A percentile compares a stretch with the other conserved stretches of the same genome.
Conservation (phyloP, 352 stramenopile genomes). For the Globisporangium irregulare region DNA sequence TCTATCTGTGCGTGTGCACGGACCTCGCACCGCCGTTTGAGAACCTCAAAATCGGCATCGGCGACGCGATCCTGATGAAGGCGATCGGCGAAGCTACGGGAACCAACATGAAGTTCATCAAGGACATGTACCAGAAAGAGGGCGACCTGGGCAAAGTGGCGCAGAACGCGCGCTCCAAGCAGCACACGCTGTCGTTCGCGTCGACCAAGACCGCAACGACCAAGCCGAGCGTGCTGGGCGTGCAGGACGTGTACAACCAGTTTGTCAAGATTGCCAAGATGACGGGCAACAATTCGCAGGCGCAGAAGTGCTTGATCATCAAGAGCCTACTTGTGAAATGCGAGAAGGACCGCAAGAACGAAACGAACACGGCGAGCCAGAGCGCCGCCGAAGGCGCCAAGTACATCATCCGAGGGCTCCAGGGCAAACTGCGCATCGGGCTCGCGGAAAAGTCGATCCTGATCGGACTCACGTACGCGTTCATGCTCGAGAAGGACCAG, state of each 20-base stretch:
- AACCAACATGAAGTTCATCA: slow-evolving; percentile 90
- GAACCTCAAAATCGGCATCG: slow-evolving; percentile 98
- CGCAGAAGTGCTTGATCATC: slow-evolving; percentile 97
- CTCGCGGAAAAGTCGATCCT: slow-evolving; percentile 97
- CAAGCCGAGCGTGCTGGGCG: slow-evolving; percentile 89
- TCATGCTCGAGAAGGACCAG: slow-evolving; percentile 85
- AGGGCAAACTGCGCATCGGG: slow-evolving; percentile 98
- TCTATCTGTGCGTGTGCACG: slow-evolving; percentile 91
- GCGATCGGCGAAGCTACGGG: slow-evolving; percentile 93
- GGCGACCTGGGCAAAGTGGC: slow-evolving; percentile 98
- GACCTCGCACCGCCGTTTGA: slow-evolving; percentile 95
- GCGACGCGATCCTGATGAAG: slow-evolving; percentile 98
- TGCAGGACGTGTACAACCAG: slow-evolving; percentile 85
- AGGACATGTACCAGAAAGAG: slow-evolving; percentile 94
- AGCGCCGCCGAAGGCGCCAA: slow-evolving; percentile 86
- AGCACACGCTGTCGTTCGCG: slow-evolving; percentile 89
- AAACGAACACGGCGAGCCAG: slow-evolving; percentile 29
- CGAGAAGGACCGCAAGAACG: slow-evolving; percentile 73
- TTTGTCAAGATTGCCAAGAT: slow-evolving; percentile 94
- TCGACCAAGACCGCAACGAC: slow-evolving; percentile 27
- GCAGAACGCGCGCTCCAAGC: slow-evolving; percentile 90
- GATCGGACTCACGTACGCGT: slow-evolving; percentile 95
- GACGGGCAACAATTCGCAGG: slow-evolving; percentile 94
- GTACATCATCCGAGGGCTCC: slow-evolving; percentile 98
- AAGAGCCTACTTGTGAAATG: slow-evolving; percentile 94